These are phyloP conservation scores for maize (Zea mays) DNA, from an alignment of 176 grass and related monocot species.

Conservation along the genomic window DNA sequence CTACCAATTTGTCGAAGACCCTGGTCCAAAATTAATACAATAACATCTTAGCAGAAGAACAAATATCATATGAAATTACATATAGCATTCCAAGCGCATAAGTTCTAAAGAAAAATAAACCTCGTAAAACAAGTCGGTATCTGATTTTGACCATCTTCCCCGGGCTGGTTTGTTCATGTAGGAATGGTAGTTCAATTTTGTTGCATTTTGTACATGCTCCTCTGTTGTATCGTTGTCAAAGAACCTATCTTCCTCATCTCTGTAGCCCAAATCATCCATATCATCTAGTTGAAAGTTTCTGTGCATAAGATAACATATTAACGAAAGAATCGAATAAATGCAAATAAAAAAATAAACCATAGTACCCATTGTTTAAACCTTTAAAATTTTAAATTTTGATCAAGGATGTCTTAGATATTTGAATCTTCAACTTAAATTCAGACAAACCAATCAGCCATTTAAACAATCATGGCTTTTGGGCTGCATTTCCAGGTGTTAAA, in stretches of 20 bases:
- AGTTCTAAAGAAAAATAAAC: constrained; percentile 49
- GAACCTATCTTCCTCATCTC: constrained; percentile 38
- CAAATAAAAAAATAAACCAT: not conserved
- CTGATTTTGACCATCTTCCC: constrained; percentile 76
- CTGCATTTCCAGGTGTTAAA: not conserved
- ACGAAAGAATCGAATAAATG: not conserved
- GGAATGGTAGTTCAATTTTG: constrained; percentile 87
- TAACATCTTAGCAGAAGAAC: not conserved
- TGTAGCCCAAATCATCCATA: constrained; percentile 40
- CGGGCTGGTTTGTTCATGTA: constrained; percentile 63
- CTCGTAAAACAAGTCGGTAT: constrained; percentile 84
- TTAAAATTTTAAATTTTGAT: not conserved
- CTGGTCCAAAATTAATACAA: constrained; percentile 46
- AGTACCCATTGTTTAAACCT: not conserved
- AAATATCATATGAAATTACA: constrained; percentile 4
- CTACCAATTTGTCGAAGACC: constrained; percentile 88
- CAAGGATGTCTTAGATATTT: not conserved
- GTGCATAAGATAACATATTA: constrained; percentile 23
- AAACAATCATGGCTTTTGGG: not conserved
- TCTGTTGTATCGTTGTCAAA: constrained; percentile 34
- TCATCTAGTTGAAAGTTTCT: constrained; percentile 29
- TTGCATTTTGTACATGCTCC: constrained; percentile 22
- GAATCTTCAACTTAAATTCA: not conserved
- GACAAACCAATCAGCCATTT: not conserved
- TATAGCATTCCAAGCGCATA: constrained; percentile 18